These are phyloP conservation scores for Penicillium diatomitis DNA, from an alignment of 495 filamentous ascomycete species.

Conservation along the genomic window DNA sequence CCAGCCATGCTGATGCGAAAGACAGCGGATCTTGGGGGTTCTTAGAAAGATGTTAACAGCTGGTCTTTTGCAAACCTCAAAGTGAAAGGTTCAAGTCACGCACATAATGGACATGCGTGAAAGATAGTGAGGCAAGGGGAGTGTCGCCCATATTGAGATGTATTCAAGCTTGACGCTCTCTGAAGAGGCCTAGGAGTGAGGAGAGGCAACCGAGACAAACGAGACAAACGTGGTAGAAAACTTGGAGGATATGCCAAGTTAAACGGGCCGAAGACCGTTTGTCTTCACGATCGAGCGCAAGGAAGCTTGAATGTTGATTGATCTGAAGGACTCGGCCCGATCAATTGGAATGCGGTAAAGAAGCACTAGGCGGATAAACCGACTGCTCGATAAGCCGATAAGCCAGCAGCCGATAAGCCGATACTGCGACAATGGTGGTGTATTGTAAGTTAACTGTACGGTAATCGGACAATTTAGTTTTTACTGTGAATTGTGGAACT, in stretches of 20 bases:
- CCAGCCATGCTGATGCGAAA: constrained; percentile 82
- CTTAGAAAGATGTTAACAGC: constrained; percentile 36
- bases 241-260: too few relatives aligned
- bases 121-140: constrained; percentile 76
- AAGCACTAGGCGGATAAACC: too few relatives aligned
- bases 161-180: neutral
- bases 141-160: constrained; percentile 48
- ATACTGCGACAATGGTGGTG: neutral
- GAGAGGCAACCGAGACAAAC: neutral
- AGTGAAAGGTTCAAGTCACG: constrained; percentile 7
- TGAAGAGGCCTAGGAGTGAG: neutral
- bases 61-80: constrained; percentile 1
- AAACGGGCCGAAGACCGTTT: too few relatives aligned
- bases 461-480: too few relatives aligned
- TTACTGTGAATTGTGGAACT: too few relatives aligned
- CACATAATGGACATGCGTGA: constrained; percentile 97
- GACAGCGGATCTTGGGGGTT: constrained; percentile 81
- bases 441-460: too few relatives aligned
- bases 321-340: neutral
- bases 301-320: too few relatives aligned
- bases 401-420: neutral
- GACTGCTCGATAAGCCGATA: neutral
- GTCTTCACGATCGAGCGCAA: too few relatives aligned
- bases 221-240: too few relatives aligned
- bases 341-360: neutral